These are phyloP conservation scores for Colletotrichum cereale DNA, from an alignment of 2,329 filamentous ascomycete species.

Conservation along the genomic window DNA sequence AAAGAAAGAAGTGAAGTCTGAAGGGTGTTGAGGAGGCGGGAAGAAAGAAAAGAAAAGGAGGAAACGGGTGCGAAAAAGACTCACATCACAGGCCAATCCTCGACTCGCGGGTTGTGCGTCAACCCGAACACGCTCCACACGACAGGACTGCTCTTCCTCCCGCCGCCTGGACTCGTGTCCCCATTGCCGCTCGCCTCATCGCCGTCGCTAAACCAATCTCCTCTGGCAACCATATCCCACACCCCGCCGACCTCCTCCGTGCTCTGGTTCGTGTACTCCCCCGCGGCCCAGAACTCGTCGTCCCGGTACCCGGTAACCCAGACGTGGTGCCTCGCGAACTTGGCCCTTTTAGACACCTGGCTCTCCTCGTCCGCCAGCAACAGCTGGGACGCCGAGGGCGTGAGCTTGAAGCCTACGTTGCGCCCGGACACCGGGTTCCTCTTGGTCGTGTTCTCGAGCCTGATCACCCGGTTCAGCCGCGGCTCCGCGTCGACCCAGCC, in stretches of 20 bases:
- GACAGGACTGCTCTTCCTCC: slow-evolving; percentile 50
- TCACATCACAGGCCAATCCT: slow-evolving; percentile 66
- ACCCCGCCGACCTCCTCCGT: slow-evolving; percentile 58
- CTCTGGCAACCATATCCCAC: slow-evolving; percentile 59
- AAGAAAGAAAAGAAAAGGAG: not conserved
- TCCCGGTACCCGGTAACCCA: slow-evolving; percentile 65
- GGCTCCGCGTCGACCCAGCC: slow-evolving; percentile 66
- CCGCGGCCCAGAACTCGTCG: slow-evolving; percentile 63
- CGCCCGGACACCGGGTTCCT: slow-evolving; percentile 63
- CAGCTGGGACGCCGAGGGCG: slow-evolving; percentile 59
- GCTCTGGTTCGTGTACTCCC: slow-evolving; percentile 65
- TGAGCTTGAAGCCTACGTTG: slow-evolving; percentile 63
- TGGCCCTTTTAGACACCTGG: slow-evolving; percentile 56
- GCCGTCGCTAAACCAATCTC: slow-evolving; percentile 57
- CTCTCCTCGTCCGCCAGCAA: slow-evolving; percentile 60
- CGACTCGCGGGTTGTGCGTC: slow-evolving; percentile 62
- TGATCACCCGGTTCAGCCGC: slow-evolving; percentile 62
- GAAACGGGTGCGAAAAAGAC: slow-evolving; percentile 42
- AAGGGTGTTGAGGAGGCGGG: no score
- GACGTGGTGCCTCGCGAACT: slow-evolving; percentile 59
- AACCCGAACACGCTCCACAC: slow-evolving; percentile 64
- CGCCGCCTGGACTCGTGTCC: not conserved
- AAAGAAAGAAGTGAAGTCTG: not conserved
- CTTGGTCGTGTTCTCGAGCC: slow-evolving; percentile 60
- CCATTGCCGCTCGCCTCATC: slow-evolving; percentile 21